These are phyloP conservation scores for Omphalotus guepiniiformis DNA, from an alignment of 768 basidiomycete genomes.

Conservation along the genomic window DNA sequence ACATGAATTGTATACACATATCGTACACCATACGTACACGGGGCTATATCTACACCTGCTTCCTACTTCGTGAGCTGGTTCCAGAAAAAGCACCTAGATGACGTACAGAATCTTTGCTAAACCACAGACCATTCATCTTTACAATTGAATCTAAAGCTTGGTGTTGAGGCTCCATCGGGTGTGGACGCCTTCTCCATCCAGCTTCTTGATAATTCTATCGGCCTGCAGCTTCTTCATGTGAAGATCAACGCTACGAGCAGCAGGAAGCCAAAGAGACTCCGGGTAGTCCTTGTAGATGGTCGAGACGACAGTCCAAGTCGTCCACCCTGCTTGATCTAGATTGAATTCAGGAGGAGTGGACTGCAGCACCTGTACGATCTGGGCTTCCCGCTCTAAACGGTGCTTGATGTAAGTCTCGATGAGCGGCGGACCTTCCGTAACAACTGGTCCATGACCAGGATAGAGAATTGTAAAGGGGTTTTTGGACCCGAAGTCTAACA, in stretches of 20 bases:
- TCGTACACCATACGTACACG: too few species aligned
- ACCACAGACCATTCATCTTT: too few species aligned
- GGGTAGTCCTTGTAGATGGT: conserved; percentile 73
- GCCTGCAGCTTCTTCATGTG: conserved; percentile 70
- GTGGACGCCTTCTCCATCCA: conserved; percentile 50
- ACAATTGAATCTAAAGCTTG: conserved; percentile 4
- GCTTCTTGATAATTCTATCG: conserved; percentile 52
- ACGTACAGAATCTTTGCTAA: not conserved
- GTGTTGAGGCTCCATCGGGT: conserved; percentile 37
- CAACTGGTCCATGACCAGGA: conserved; percentile 85
- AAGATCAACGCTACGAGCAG: conserved; percentile 60
- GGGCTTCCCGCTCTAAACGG: conserved; percentile 73
- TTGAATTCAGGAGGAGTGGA: conserved; percentile 23
- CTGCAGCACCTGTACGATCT: conserved; percentile 58
- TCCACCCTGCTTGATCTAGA: conserved; percentile 31
- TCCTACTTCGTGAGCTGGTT: too few species aligned
- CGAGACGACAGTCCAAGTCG: conserved; percentile 63
- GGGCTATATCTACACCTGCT: too few species aligned
- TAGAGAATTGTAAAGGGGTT: conserved; percentile 50
- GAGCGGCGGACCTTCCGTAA: conserved; percentile 53
- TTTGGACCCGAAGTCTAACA: conserved; percentile 37
- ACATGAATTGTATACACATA: too few species aligned
- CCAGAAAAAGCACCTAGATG: conserved; percentile 13
- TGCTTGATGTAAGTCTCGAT: conserved; percentile 77
- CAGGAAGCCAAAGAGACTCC: conserved; percentile 63